Base-by-base conservation (phyloP, 2,329 filamentous ascomycete genomes). In the Westerdykella aurantiaca region DNA sequence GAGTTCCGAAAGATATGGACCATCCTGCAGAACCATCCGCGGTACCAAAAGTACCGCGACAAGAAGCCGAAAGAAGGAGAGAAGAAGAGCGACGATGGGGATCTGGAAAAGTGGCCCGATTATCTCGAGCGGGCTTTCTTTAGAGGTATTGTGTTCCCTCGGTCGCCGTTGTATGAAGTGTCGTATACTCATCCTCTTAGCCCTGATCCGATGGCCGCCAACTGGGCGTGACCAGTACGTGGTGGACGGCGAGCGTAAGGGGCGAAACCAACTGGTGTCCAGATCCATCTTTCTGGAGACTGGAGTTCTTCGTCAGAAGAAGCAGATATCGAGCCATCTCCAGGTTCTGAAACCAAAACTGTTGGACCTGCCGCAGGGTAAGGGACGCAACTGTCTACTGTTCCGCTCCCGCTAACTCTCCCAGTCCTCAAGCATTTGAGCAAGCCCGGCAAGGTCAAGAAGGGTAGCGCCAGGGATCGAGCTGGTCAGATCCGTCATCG, bases 271-370 rank as follows among this genome's bases (percentile, higher is more conserved):
- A 60, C 65, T 82, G 37, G 80, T 83, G 47, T 72, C 79, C 17
- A 72, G 79, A 52, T 78, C 74, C 41, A 82, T 83, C 46, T 65
- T 69, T 50, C 72, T 72, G 44, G 67, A 72, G 45, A 82, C 79
- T 6, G 77, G 79, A 17, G 73, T 74, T 44, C 57, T 54, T 21
- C 69, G 80, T 42, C 66, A 62, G 13, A 70, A 80, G 40, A 83
- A 83, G 59, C 77, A 82, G 55, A 76, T 83, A 4, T 82, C 80
- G 0, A 83, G 80, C 53, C 80, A 83, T 56, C 73, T 82, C 21
- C 80, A 83, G 60, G 79, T 82, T 2, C 67, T 83, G 16, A 79
- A 80, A 58, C 72, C 71, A 11, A 75, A 78, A 46, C 66, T 82
- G 31, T 69, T 71, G 49, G 69, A 72, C 5, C 72, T 79, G 47